Conservation (phyloP, 2,329 filamentous ascomycete species). For the Cordyceps javanica region DNA sequence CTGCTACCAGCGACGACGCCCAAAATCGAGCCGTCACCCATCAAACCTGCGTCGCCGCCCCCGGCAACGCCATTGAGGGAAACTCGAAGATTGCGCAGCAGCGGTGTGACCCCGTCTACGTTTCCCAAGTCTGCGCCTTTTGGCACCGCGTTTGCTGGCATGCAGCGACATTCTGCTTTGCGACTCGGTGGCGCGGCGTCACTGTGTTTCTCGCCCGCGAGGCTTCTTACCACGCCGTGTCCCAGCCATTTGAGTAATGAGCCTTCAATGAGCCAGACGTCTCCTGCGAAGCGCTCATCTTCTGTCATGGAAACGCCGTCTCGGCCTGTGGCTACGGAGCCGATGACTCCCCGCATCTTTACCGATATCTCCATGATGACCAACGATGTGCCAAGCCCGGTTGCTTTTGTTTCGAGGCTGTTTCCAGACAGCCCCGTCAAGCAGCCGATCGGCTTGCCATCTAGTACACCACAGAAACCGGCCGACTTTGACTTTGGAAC, state of each 20-base stretch:
- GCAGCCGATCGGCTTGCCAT: not conserved
- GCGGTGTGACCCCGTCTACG: not conserved
- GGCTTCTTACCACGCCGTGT: conserved; percentile 3
- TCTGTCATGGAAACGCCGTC: not conserved
- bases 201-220: not conserved
- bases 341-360: conserved; percentile 1
- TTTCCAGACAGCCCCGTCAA: conserved; percentile 9
- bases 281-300: not conserved
- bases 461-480: conserved; percentile 13
- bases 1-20: conserved; percentile 22
- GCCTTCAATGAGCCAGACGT: not conserved
- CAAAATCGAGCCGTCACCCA: conserved; percentile 24
- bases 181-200: not conserved
- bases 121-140: conserved; percentile 2
- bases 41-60: conserved; percentile 23
- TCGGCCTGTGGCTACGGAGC: not conserved
- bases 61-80: conserved; percentile 21
- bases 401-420: conserved; percentile 1
- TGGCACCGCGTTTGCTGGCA: conserved; percentile 5
- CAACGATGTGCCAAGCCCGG: conserved; percentile 1
- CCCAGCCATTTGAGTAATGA: not conserved
- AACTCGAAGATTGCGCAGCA: not conserved
- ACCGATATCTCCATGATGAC: not conserved
- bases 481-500: conserved; percentile 24
- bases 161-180: conserved; percentile 5